These are phyloP conservation scores for Ophiostoma montium DNA, from an alignment of 2,329 filamentous ascomycete species.

Conservation along the genomic window DNA sequence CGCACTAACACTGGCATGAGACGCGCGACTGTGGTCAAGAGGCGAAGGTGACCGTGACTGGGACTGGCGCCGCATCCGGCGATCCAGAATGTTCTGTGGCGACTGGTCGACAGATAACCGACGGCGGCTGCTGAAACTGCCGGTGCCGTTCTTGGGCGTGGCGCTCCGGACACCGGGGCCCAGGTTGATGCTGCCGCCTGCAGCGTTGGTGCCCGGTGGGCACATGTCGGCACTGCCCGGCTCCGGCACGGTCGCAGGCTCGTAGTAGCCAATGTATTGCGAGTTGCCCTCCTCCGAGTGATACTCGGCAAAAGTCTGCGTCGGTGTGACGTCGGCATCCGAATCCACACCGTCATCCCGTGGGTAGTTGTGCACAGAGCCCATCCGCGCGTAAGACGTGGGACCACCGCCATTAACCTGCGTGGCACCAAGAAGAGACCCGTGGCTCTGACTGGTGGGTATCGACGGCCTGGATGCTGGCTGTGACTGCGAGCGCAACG, in stretches of 20 bases:
- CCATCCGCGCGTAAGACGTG: slow-evolving; percentile 20
- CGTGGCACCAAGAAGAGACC: slow-evolving; percentile 2
- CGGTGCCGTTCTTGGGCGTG: neutral
- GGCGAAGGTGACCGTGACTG: slow-evolving; percentile 44
- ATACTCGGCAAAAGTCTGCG: slow-evolving; percentile 27
- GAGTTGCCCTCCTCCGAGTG: slow-evolving; percentile 32
- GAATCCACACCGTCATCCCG: slow-evolving; percentile 35
- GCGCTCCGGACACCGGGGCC: neutral
- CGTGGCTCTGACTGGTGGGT: slow-evolving; percentile 18
- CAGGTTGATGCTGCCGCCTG: neutral
- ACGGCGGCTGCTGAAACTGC: slow-evolving; percentile 19
- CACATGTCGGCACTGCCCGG: slow-evolving; percentile 27
- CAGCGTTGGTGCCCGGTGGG: slow-evolving; percentile 8
- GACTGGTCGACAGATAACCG: slow-evolving; percentile 39
- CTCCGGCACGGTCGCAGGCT: slow-evolving; percentile 13
- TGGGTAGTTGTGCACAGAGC: slow-evolving; percentile 38
- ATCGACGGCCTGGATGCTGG: slow-evolving; percentile 37
- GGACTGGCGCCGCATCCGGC: slow-evolving; percentile 37
- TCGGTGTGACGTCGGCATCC: slow-evolving; percentile 30
- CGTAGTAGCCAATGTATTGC: slow-evolving; percentile 25
- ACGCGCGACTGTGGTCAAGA: slow-evolving; percentile 33
- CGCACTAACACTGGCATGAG: slow-evolving; percentile 24
- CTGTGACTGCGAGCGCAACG: slow-evolving; percentile 53
- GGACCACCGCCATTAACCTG: slow-evolving; percentile 21
- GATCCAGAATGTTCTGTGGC: slow-evolving; percentile 38